Evolutionary conservation across 345 rosid genomes (phyloP), one percentile per base, ranked within the genome.

Genomic region (Citrus inodora): DNA sequence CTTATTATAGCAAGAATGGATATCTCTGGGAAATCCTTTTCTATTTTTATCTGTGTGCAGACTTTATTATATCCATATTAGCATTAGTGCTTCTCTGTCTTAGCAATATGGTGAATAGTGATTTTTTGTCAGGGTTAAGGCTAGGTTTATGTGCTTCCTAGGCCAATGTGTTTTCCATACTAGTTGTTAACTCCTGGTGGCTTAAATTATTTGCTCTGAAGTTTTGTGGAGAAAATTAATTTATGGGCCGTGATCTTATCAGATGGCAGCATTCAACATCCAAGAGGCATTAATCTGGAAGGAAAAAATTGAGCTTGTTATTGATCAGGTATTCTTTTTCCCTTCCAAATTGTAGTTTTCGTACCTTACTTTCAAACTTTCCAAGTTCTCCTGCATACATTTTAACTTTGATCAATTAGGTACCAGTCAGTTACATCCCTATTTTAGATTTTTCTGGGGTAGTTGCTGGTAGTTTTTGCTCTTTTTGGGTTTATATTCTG

Each of bases 261-360:
- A 97, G 99, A 97, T 97, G 99, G 99, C 99, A 73, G 99, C 99
- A 75, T 97, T 97, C 88, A 97, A 97, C 89, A 94, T 97, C 81
- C 98, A 94, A 82, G 98, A 97, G 86, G 97, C 92, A 73, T 80
- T 92, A 70, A 83, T 85, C 62, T 97, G 99, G 99, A 97, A 92
- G 91, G 98, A 92, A 76, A 94, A 92, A 79, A 88, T 94, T 75
- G 98, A 94, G 87, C 77, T 80, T 78, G 96, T 94, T 48, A 97
- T 97, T 69, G 99, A 97, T 87, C 98, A 89, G 98, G 99, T 97
- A 16, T 80, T 82, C 58, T 81, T 69, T 79, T 27, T 19, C 40
- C 74, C 25, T 4, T 53, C 10, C 70, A 33, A 64, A 64, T n/a
- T 30, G 10, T 24, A 27, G 17, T 4, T 69, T 11, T 14, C 35